Conservation (phyloP, 1,284 basidiomycete species). For the Pisolithus thermaeus region DNA sequence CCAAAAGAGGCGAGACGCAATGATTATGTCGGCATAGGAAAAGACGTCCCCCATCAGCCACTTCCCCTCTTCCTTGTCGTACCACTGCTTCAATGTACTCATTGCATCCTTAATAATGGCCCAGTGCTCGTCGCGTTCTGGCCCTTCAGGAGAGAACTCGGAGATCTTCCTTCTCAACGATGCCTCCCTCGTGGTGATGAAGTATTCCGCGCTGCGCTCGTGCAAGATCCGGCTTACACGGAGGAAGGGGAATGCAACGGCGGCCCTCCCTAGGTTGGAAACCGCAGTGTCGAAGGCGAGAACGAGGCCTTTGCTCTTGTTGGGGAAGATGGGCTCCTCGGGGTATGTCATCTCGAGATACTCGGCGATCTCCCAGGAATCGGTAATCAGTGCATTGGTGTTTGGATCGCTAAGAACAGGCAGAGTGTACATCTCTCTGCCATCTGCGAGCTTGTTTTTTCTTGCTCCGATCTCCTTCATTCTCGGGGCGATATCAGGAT, state of each 20-base stretch:
- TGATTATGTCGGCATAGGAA: no score
- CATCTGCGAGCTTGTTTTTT: constrained; percentile 12
- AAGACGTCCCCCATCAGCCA: constrained; percentile 12
- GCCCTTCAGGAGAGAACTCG: constrained; percentile 21
- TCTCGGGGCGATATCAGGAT: constrained; percentile 22
- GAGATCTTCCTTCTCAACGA: constrained; percentile 3
- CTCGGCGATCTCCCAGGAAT: constrained; percentile 34
- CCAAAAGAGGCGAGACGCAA: no score
- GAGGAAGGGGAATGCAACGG: constrained; percentile 8
- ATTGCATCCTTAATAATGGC: constrained; percentile 8
- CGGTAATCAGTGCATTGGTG: constrained; percentile 28
- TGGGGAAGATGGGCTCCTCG: constrained; percentile 33
- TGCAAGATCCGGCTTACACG: constrained; percentile 15
- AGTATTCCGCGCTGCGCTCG: constrained; percentile 14
- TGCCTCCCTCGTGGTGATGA: background rate
- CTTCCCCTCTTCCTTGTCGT: constrained; percentile 18
- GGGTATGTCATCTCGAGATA: constrained; percentile 43
- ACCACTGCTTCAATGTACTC: constrained; percentile 11
- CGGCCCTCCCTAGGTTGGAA: background rate
- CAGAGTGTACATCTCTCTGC: constrained; percentile 22
- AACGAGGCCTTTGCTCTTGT: constrained; percentile 16
- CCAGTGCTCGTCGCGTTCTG: constrained; percentile 20
- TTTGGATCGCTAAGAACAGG: constrained; percentile 30
- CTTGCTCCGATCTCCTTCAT: constrained; percentile 25
- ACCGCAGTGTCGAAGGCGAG: constrained; percentile 9